A percentile compares a stretch with the other conserved stretches of the same genome.
phyloP scores from a whole-genome alignment of 352 stramenopile genomes.

The Globisporangium nunn region DNA sequence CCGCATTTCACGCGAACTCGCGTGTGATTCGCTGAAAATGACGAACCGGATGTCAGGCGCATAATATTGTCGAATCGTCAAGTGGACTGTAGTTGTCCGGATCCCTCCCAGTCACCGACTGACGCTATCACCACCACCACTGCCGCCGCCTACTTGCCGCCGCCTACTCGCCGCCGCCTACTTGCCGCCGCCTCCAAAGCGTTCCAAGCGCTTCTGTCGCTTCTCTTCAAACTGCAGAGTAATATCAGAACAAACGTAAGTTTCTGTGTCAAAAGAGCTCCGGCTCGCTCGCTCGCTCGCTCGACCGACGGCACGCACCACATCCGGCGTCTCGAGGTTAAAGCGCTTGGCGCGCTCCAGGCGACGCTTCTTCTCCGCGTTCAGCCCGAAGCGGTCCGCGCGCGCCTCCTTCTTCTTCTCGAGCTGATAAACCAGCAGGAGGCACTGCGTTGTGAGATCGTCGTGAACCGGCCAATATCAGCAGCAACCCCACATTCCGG shows the following conservation, averaged over 20 bases:
- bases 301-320: conserved; percentile 27
- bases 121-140: too few species aligned
- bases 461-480: too few species aligned
- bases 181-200: conserved; percentile 32
- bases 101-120: too few species aligned
- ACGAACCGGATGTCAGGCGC: background rate
- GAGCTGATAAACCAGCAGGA: conserved; percentile 25
- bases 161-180: background rate
- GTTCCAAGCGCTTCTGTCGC: conserved; percentile 64
- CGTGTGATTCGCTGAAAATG: background rate
- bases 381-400: conserved; percentile 77
- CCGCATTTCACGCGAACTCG: too few species aligned
- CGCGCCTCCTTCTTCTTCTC: conserved; percentile 78
- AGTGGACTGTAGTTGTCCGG: background rate
- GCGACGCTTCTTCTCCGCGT: conserved; percentile 48
- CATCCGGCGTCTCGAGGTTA: conserved; percentile 22
- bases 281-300: too few species aligned
- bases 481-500: too few species aligned
- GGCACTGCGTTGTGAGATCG: too few species aligned
- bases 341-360: conserved; percentile 2
- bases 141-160: background rate
- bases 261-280: background rate
- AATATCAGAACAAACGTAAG: background rate
- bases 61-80: background rate
- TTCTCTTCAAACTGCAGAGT: conserved; percentile 57